Evolutionary conservation across 1,284 basidiomycete genomes (phyloP), one percentile per base, ranked within the genome.

Genomic region (Mrakiaceae sp.): DNA sequence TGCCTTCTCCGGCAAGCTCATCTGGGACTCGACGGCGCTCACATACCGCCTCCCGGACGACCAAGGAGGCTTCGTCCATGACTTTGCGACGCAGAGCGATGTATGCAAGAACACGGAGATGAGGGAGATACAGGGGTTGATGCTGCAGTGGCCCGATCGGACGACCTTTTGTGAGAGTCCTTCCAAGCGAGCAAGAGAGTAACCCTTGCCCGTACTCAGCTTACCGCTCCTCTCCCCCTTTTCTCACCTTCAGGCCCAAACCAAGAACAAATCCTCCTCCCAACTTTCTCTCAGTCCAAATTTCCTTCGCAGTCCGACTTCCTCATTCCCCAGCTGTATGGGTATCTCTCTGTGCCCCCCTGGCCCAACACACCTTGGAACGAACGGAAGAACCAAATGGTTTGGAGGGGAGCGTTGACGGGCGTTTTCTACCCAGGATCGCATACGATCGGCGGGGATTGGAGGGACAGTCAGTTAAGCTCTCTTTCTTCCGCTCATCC

Each of bases 351-450:
- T 8, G 12, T 55, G 12, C 27, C 39, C 2, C 52, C 55, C n/a
- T 67, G 65, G n/a, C 55, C 53, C 40, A 59, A 53, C 3, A 61
- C 67, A n/a, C 62, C 69, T 2, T 68, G 69, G 63, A 58, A 62
- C 53, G 57, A 60, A 6, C 52, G 66, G 44, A 46, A 46, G 43
- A 40, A 64, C 12, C 68, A 67, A 52, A 39, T 72, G n/a, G 64
- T 70, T 42, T 72, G 71, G 71, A 58, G 69, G n/a, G 71, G 71
- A 2, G 42, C 60, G n/a, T 56, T 65, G 11, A 70, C 68, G 3
- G 71, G 71, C 11, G 66, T 69, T 5, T 54, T 53, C 60, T 61
- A 61, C 6, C 16, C 51, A 2, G 59, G 59, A 6, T n/a, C 49
- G 7, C 58, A 49, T 9, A 48, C 46, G 3, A 48, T 59, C 7